Evolutionary conservation across 2,329 filamentous ascomycete species (phyloP).

Genomic region (Colletotrichum falcatum): DNA sequence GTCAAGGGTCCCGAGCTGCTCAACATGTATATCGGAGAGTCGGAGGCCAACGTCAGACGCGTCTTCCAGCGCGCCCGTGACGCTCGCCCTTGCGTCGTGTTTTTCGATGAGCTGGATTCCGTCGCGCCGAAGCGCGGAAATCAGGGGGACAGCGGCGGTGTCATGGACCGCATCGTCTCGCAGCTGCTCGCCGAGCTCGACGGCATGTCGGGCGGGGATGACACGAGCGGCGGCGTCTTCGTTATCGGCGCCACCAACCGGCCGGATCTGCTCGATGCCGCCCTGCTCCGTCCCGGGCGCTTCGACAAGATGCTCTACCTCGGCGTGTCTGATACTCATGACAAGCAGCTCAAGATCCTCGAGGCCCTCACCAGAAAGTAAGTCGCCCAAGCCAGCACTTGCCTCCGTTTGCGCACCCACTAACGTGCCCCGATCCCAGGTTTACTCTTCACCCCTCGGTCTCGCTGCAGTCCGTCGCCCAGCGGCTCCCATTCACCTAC

Average conservation of each 20-base stretch:
- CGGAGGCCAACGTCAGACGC: conserved; percentile 88
- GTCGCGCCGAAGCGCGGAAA: conserved; percentile 97
- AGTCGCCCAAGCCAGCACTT: conserved; percentile 50
- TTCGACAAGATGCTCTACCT: conserved; percentile 99
- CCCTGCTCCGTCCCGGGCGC: conserved; percentile 86
- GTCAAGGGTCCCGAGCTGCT: conserved; percentile 92
- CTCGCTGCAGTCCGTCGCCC: conserved; percentile 79
- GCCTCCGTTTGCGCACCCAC: conserved; percentile 13
- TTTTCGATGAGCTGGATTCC: conserved; percentile 93
- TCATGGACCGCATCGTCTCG: conserved; percentile 98
- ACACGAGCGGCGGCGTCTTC: conserved; percentile 85
- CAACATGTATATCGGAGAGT: conserved; percentile 97
- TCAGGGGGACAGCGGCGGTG: conserved; percentile 95
- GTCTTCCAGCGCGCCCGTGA: conserved; percentile 91
- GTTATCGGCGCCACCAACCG: conserved; percentile 97
- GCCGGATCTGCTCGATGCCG: conserved; percentile 92
- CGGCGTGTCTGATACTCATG: conserved; percentile 94
- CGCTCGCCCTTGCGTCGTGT: conserved; percentile 88
- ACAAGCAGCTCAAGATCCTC: conserved; percentile 94
- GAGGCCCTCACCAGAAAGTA: conserved; percentile 95
- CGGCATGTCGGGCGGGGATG: conserved; percentile 95
- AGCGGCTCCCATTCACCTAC: conserved; percentile 90
- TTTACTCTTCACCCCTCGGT: conserved; percentile 87
- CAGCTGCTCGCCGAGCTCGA: conserved; percentile 95
- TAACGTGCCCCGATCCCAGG: conserved; percentile 56